Base-by-base conservation (phyloP, 1,284 basidiomycete species). In the Hortiboletus rubellus region DNA sequence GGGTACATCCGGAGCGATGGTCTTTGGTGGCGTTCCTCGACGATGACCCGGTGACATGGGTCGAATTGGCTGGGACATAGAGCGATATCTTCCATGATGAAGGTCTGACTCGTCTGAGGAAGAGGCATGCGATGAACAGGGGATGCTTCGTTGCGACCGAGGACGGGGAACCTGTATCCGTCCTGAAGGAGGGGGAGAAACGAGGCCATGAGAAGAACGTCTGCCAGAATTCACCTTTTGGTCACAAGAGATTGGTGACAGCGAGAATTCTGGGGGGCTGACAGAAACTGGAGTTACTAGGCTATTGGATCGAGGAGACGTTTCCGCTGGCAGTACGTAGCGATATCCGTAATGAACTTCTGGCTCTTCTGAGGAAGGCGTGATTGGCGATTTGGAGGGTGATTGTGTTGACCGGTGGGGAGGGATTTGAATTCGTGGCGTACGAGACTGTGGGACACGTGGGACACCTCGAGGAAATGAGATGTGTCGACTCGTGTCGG, bases 351-450 rank as follows among this genome's bases (percentile, higher is more conserved):
- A 11, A 43, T 53, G 51, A 36, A 14, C 3, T 14, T 52, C 56
- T 3, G 57, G 45, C 8, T 65, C 65, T 44, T 67, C 60, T 5
- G 63, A 48, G 14, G 67, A 67, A 46, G 64, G 64, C 7, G 57
- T 46, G 38, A 55, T 27, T 3, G 67, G 60, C 6, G 66, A 67
- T 36, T 40, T 57, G 3, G 49, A 47, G 15, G 14, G 10, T 27
- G 42, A 49, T 9, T 50, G 63, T 24, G 47, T 15, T 34, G 37
- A 36, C 9, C 14, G 46, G n/a, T 55, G 12, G 17, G 47, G 43
- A 54, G 68, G 60, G 27, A 70, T 69, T 41, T 58, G 47, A 33
- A 70, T 63, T 33, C 46, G 59, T 0, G 66, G 59, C 14, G 62
- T 24, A 30, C 7, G 30, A 42, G 38, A 34, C 2, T 10, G 36